Percentiles rank a stretch among this genome's conserved stretches.
Conservation (phyloP, 495 filamentous ascomycete genomes). For the Neurospora intermedia region DNA sequence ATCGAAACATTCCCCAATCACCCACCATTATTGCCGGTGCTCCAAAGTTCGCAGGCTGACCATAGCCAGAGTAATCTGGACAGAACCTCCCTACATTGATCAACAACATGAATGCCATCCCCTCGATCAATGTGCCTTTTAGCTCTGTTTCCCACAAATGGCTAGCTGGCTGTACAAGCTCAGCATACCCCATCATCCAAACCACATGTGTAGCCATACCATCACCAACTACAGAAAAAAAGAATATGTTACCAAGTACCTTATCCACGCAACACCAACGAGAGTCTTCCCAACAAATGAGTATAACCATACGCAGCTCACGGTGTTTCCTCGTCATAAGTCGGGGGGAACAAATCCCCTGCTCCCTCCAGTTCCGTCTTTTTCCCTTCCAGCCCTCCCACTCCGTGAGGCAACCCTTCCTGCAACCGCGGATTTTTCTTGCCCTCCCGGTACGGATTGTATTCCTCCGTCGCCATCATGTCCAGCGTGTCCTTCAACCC, state of each 20-base stretch:
- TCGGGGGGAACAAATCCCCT: not conserved
- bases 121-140: not conserved
- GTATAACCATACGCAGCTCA: not conserved
- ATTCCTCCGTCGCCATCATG: not conserved
- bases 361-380: not conserved
- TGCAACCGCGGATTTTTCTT: not conserved
- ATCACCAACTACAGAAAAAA: not conserved
- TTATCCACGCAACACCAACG: not conserved
- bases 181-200: not conserved
- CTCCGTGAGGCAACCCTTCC: not conserved
- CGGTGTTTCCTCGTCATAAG: not conserved
- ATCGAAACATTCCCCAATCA: not conserved
- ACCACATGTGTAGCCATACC: not conserved
- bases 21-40: not conserved
- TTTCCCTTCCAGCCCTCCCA: not conserved
- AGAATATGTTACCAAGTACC: not conserved
- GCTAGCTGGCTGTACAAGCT: not conserved
- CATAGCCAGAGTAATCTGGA: not conserved
- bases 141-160: not conserved
- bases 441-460: not conserved
- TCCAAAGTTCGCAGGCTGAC: not conserved
- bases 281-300: not conserved
- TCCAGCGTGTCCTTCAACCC: not conserved
- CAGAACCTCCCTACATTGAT: not conserved
- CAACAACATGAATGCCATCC: not conserved